phyloP scores from a whole-genome alignment of 2,329 filamentous ascomycete genomes.

The Neofusicoccum kwambonambiense region DNA sequence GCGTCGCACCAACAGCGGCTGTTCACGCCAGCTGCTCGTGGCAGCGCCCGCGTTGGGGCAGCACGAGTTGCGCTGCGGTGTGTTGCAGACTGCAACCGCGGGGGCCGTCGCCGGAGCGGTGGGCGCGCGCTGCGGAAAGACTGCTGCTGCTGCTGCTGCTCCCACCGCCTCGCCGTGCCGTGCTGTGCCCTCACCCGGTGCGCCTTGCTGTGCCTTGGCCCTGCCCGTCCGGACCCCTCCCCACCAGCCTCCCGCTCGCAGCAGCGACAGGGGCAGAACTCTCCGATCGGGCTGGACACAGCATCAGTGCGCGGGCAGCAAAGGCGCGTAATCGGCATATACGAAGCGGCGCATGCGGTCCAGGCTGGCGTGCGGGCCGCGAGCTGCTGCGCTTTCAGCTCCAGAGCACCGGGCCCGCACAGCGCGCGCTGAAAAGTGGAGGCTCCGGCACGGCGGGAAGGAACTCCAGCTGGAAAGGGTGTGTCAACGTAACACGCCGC shows the following conservation, averaged over 20 bases:
- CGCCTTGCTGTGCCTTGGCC: not conserved
- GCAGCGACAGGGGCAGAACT: not conserved
- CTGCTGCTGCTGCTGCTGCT: not conserved
- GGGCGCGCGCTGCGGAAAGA: too few species aligned
- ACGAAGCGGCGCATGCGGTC: slow-evolving; percentile 7
- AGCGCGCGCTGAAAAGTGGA: not conserved
- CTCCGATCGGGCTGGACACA: not conserved
- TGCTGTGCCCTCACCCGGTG: not conserved
- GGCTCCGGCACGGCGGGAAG: not conserved
- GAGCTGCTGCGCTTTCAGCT: not conserved
- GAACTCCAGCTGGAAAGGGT: not conserved
- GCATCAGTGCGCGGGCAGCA: not conserved
- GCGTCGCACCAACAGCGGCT: not conserved
- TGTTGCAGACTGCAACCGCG: not conserved
- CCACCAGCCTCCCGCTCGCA: too few species aligned
- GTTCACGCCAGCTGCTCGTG: not conserved
- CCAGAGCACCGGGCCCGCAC: not conserved
- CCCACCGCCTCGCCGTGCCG: not conserved
- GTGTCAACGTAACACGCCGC: too few species aligned
- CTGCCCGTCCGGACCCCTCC: not conserved
- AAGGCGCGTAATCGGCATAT: slow-evolving; percentile 7
- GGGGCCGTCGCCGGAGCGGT: not conserved
- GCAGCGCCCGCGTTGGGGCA: not conserved
- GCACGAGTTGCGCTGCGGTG: not conserved
- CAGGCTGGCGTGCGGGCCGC: not conserved